Conservation (phyloP, 495 filamentous ascomycete genomes). For the Aspergillus funiculosus region DNA sequence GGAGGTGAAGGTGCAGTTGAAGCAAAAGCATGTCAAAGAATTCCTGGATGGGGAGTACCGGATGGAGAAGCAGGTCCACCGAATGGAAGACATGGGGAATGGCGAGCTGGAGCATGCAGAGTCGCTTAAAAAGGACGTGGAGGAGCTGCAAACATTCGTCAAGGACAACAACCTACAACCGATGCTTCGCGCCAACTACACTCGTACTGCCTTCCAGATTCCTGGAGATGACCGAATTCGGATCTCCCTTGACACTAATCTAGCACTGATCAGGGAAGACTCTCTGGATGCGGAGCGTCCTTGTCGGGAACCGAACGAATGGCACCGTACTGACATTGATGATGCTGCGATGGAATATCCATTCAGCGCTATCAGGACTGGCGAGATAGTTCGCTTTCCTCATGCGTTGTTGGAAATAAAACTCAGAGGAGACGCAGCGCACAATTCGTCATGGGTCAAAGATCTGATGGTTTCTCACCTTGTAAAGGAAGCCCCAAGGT, state of each 20-base stretch:
- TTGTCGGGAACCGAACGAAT: constrained; percentile 78
- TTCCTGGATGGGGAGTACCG: constrained; percentile 84
- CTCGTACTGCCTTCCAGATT: constrained; percentile 92
- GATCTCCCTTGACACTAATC: constrained; percentile 85
- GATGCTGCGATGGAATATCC: constrained; percentile 75
- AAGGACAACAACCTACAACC: constrained; percentile 73
- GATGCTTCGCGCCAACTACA: constrained; percentile 86
- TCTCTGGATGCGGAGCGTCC: constrained; percentile 74
- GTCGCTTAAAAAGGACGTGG: constrained; percentile 61
- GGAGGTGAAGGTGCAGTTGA: constrained; percentile 75
- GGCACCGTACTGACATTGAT: constrained; percentile 91
- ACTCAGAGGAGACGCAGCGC: constrained; percentile 61
- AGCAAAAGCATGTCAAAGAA: constrained; percentile 86
- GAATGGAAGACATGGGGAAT: constrained; percentile 65
- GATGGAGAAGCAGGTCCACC: constrained; percentile 83
- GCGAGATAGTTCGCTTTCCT: constrained; percentile 88
- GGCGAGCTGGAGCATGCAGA: constrained; percentile 53
- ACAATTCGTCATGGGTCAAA: constrained; percentile 76
- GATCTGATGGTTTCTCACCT: constrained; percentile 90
- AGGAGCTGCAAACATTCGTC: constrained; percentile 75
- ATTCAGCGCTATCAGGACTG: constrained; percentile 75
- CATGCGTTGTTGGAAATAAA: constrained; percentile 92
- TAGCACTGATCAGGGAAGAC: constrained; percentile 92
- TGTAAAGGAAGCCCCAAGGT: constrained; percentile 79
- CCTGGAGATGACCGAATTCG: constrained; percentile 86